Percentiles rank a stretch among this genome's conserved stretches.
Evolutionary conservation across 2,329 filamentous ascomycete genomes (phyloP).

Genomic region (Stemphylium lycopersici): DNA sequence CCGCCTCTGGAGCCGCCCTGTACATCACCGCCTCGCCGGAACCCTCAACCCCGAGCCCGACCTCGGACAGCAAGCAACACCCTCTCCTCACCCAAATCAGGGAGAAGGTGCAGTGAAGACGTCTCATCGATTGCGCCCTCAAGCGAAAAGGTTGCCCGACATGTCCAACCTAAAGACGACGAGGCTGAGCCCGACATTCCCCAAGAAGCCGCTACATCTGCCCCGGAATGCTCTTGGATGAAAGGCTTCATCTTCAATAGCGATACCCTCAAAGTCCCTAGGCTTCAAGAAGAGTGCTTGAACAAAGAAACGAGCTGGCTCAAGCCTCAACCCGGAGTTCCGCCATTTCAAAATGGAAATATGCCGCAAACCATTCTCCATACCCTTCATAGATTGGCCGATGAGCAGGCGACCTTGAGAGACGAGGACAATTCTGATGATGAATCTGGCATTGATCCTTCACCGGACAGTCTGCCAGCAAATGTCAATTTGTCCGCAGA

Average conservation of each 20-base stretch:
- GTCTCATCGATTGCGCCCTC: not conserved
- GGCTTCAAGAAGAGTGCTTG: slow-evolving; percentile 59
- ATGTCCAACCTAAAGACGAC: not conserved
- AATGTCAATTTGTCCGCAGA: slow-evolving; percentile 10
- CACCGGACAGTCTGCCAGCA: slow-evolving; percentile 14
- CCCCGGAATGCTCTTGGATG: slow-evolving; percentile 31
- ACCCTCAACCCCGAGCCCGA: not conserved
- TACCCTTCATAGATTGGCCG: slow-evolving; percentile 20
- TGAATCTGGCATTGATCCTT: slow-evolving; percentile 22
- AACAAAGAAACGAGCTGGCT: slow-evolving; percentile 49
- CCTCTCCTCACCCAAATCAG: not conserved
- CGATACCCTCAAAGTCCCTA: slow-evolving; percentile 43
- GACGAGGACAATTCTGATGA: slow-evolving; percentile 16
- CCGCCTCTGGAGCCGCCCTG: not conserved
- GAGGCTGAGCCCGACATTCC: not conserved
- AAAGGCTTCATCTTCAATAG: slow-evolving; percentile 29
- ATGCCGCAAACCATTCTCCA: slow-evolving; percentile 46
- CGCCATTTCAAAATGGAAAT: slow-evolving; percentile 46
- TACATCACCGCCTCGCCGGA: not conserved
- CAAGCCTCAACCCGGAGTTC: slow-evolving; percentile 39
- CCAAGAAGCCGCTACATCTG: not conserved
- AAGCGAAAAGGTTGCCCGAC: not conserved
- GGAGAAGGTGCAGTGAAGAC: not conserved
- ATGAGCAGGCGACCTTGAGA: slow-evolving; percentile 24
- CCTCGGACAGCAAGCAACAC: not conserved